Percentiles rank a stretch among this genome's conserved stretches.
Evolutionary conservation across 768 basidiomycete species (phyloP).

Genomic region (Rhodotorula graminis): DNA sequence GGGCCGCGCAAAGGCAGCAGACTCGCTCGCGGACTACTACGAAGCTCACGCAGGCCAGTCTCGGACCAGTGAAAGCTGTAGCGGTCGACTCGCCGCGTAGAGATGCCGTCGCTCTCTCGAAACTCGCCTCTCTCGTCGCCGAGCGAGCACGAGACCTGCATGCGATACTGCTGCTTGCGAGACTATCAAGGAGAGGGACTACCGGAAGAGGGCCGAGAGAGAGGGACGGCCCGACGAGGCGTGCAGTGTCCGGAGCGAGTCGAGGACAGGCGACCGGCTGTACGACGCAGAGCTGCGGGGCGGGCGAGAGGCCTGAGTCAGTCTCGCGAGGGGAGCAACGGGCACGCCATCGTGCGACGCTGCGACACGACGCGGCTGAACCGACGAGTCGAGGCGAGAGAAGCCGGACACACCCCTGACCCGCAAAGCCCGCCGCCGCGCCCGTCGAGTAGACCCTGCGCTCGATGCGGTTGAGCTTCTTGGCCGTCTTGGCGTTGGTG

Average conservation of each 20-base stretch:
- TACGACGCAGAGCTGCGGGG: slow-evolving; percentile 1
- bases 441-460: slow-evolving; percentile 52
- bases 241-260: slow-evolving; percentile 25
- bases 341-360: too few relatives aligned
- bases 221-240: slow-evolving; percentile 21
- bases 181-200: neutral
- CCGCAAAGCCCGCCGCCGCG: slow-evolving; percentile 3
- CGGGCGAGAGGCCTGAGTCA: neutral
- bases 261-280: slow-evolving; percentile 10
- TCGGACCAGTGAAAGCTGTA: too few relatives aligned
- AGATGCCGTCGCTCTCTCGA: too few relatives aligned
- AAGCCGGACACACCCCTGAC: slow-evolving; percentile 7
- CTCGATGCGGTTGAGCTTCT: slow-evolving; percentile 79
- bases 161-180: neutral
- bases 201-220: slow-evolving; percentile 15
- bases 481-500: slow-evolving; percentile 83
- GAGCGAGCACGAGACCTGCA: too few relatives aligned
- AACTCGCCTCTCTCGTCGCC: too few relatives aligned
- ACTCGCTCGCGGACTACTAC: too few relatives aligned
- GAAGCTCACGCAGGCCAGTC: too few relatives aligned
- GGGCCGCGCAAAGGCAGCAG: too few relatives aligned
- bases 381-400: neutral
- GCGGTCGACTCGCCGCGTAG: too few relatives aligned
- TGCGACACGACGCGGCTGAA: too few relatives aligned
- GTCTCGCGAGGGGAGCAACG: too few relatives aligned